Percentiles rank a stretch among this genome's conserved stretches.
These are phyloP conservation scores for Salix udensis DNA, from an alignment of 345 rosid species.

Conservation along the genomic window DNA sequence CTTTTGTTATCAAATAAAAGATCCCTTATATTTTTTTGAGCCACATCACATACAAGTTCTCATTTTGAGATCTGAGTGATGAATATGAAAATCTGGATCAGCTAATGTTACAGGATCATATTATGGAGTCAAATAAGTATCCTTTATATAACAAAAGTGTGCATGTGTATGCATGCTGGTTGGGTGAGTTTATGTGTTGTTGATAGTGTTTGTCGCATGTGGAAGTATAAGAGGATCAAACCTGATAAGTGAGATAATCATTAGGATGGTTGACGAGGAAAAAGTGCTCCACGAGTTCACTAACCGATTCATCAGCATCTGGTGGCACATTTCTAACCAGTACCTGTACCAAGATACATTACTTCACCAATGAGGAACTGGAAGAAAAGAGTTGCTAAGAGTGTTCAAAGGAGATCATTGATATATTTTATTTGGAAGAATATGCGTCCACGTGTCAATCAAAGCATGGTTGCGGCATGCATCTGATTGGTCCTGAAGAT, in stretches of 20 bases:
- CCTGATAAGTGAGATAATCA: constrained; percentile 81
- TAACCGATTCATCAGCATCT: constrained; percentile 82
- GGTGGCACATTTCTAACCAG: constrained; percentile 84
- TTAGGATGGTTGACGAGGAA: constrained; percentile 89
- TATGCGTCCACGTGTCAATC: neutral
- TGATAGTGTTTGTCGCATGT: neutral
- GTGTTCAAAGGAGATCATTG: neutral
- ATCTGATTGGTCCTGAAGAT: neutral
- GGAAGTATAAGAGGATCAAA: constrained; percentile 21
- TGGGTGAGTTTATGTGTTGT: neutral
- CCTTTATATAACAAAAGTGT: neutral
- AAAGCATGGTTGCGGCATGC: neutral
- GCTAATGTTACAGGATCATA: neutral
- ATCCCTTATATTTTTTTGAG: neutral
- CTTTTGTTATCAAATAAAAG: neutral
- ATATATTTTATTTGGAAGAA: neutral
- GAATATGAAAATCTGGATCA: neutral
- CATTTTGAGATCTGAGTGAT: neutral
- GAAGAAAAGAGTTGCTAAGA: neutral
- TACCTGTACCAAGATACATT: constrained; percentile 45
- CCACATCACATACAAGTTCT: neutral
- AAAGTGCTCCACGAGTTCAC: constrained; percentile 83
- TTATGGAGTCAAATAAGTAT: neutral
- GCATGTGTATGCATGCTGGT: neutral
- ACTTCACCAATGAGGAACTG: constrained; percentile 1